Evolutionary conservation across 805 yeast genomes (phyloP), one percentile per base, ranked within the genome.

Genomic region (Wickerhamiella domercqiae): DNA sequence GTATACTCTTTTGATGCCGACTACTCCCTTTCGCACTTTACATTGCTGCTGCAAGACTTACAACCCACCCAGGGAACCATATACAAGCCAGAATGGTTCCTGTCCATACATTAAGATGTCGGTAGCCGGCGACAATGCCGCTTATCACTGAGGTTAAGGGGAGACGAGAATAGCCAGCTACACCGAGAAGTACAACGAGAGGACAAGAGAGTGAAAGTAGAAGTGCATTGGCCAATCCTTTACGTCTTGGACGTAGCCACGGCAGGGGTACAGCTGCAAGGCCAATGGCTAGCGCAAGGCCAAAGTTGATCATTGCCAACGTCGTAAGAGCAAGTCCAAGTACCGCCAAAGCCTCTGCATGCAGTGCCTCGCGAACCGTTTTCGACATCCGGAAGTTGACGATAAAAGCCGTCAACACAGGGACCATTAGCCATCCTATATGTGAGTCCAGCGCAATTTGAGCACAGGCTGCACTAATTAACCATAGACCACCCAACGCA

Each of bases 1-100:
- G n/a, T n/a, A n/a, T n/a, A n/a, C n/a, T n/a, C n/a, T n/a, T n/a
- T n/a, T n/a, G n/a, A n/a, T n/a, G n/a, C n/a, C n/a, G n/a, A n/a
- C n/a, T n/a, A n/a, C n/a, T n/a, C n/a, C n/a, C n/a, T n/a, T n/a
- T n/a, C 19, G 6, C 21, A 9, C 15, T 5, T 26, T 38, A 38
- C 5, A 19, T 15, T 14, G 29, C 30, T 14, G 34, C 34, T 9
- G 20, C 17, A 7, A 24, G 36, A 2, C 44, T 47, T 13, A 60
- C 48, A 3, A 73, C 32, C 97, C 97, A 87, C 4, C 74, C 67
- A 3, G 96, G 93, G 28, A 75, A 54, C 94, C 94, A 84, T 0
- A 83, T 80, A 30, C 76, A 60, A 29, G 73, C 63, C 2, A 84
- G 53, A 18, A 80, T 68, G 39, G 71, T 67, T 86, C 94, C 83